A percentile compares a stretch with the other conserved stretches of the same genome.
Conservation (phyloP, 1,284 basidiomycete species). For the Leccinum subrobustum region DNA sequence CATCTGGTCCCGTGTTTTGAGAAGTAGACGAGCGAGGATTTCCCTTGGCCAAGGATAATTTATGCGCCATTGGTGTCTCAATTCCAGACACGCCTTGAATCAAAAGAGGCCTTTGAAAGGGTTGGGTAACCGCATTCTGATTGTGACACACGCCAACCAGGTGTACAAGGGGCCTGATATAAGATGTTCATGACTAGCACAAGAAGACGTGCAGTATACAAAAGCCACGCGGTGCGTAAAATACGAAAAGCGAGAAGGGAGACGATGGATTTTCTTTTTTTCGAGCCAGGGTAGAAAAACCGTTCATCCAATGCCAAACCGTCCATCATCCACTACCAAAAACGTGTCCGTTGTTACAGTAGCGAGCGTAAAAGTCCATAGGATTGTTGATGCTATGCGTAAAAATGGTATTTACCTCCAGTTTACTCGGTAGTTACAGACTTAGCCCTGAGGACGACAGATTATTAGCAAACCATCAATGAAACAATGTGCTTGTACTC, state of each 20-base stretch:
- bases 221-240: neutral
- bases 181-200: neutral
- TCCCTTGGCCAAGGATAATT: too few species aligned
- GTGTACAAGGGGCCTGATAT: neutral
- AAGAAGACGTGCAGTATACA: neutral
- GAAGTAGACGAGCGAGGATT: too few species aligned
- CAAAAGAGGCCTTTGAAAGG: neutral
- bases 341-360: slow-evolving; percentile 23
- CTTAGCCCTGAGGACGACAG: slow-evolving; percentile 58
- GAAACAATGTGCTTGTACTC: slow-evolving; percentile 30
- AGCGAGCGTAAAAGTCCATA: slow-evolving; percentile 13
- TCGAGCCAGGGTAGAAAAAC: slow-evolving; percentile 1
- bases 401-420: neutral
- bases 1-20: too few species aligned
- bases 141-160: neutral
- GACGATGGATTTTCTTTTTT: slow-evolving; percentile 3
- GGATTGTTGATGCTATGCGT: neutral
- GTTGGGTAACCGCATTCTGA: neutral
- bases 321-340: slow-evolving; percentile 31
- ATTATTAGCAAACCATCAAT: slow-evolving; percentile 12
- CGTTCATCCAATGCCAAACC: slow-evolving; percentile 25
- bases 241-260: neutral
- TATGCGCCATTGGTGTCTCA: too few species aligned
- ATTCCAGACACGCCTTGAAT: too few species aligned
- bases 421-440: slow-evolving; percentile 82